These are phyloP conservation scores for Pythium brassicae DNA, from an alignment of 352 stramenopile species.

Conservation along the genomic window DNA sequence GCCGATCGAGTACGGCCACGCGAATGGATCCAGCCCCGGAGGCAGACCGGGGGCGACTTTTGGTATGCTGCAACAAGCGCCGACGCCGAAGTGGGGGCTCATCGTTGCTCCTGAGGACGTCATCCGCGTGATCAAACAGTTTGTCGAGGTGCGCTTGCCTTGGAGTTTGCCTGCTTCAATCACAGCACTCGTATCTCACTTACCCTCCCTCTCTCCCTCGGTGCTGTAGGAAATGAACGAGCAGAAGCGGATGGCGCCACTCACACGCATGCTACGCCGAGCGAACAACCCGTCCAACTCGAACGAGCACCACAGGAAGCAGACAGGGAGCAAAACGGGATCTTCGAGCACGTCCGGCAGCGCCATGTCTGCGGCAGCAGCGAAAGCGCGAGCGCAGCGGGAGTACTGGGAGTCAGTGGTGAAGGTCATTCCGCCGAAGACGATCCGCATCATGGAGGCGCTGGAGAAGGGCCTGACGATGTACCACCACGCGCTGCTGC, in stretches of 20 bases:
- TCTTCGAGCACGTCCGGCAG: slow-evolving; percentile 15
- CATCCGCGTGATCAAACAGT: slow-evolving; percentile 81
- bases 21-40: background rate
- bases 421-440: slow-evolving; percentile 66
- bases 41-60: background rate
- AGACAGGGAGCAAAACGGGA: slow-evolving; percentile 8
- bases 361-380: slow-evolving; percentile 18
- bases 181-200: too few relatives aligned
- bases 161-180: background rate
- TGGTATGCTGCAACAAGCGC: slow-evolving; percentile 8
- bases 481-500: slow-evolving; percentile 80
- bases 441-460: slow-evolving; percentile 70
- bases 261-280: slow-evolving; percentile 41
- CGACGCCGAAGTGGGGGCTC: slow-evolving; percentile 49
- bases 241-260: slow-evolving; percentile 55
- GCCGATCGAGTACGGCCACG: slow-evolving; percentile 22
- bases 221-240: slow-evolving; percentile 52
- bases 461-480: slow-evolving; percentile 80
- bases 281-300: slow-evolving; percentile 10
- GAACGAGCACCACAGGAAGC: background rate
- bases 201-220: background rate
- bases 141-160: slow-evolving; percentile 67
- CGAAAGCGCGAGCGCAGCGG: slow-evolving; percentile 40
- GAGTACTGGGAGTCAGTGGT: slow-evolving; percentile 80
- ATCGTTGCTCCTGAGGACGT: slow-evolving; percentile 84